Base-by-base conservation (phyloP, 2,329 filamentous ascomycete genomes). In the Metarhizium rileyi region DNA sequence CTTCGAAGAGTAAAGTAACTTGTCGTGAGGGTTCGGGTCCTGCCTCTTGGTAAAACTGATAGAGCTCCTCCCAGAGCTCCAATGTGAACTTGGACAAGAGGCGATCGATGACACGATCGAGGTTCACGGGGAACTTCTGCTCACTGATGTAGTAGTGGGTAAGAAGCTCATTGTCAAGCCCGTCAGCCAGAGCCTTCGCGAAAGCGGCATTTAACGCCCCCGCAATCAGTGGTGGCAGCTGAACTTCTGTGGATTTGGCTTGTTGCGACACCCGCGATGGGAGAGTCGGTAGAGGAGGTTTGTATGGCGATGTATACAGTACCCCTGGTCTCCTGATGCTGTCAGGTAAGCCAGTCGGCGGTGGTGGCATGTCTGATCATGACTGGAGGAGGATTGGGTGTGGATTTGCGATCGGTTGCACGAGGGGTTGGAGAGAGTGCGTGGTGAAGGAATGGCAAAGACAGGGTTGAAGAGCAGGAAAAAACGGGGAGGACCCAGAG, bases 111-210 rank as follows among this genome's bases (percentile, higher is more conserved):
- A 67, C 63, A 1, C 64, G 57, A 41, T 69, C 66, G 18, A 69
- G 55, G 41, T 68, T 68, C 48, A 67, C 49, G 25, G 55, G 58
- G 5, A 65, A 57, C 25, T 58, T 61, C 44, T 63, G 58, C 43
- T 66, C 63, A 18, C 59, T 53, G 6, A 66, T 56, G 49, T 69
- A 69, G 40, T 69, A 69, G 50, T 69, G 61, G 4, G 64, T 63
- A 46, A 68, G 60, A 20, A 69, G 62, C 20, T 64, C 63, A 55
- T 68, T 66, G 48, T 61, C 55, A 40, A 69, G 54, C 3, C 60
- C 62, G 23, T 67, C 63, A 28, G 62, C 63, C 44, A 69, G 54
- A 26, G 63, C 58, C 38, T 59, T 57, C 10, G 66, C 63, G 51
- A 68, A 68, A n/a, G 65, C 60, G 7, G 62, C 59, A 30, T 59